Evolutionary conservation across 75 land plant genomes (phyloP).

Genomic region (Pseudotsuga menziesii): DNA sequence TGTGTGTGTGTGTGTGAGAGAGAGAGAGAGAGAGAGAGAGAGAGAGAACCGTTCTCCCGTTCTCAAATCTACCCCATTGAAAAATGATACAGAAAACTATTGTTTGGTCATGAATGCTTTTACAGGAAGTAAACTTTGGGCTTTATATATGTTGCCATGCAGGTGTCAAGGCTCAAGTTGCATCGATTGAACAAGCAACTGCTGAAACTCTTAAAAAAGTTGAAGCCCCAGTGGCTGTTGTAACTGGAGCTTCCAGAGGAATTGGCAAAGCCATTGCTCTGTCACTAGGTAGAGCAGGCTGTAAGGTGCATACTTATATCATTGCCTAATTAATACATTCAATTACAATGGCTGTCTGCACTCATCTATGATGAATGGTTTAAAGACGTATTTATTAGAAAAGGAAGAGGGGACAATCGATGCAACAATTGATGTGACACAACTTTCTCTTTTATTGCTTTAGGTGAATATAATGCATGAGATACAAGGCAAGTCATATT

Average conservation of each 20-base stretch:
- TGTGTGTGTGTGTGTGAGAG: too few relatives aligned
- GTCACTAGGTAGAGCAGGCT: constrained; percentile 84
- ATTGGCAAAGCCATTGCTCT: constrained; percentile 91
- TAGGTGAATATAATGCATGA: background rate
- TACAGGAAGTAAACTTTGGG: background rate
- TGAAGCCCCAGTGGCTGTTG: constrained; percentile 88
- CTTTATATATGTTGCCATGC: constrained; percentile 8
- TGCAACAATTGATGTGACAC: background rate
- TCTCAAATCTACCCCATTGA: background rate
- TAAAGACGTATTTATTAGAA: background rate
- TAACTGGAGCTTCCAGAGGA: constrained; percentile 97
- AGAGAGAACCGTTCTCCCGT: too few relatives aligned
- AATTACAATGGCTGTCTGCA: background rate
- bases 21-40: too few relatives aligned
- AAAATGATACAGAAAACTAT: background rate
- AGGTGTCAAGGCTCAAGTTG: constrained; percentile 69
- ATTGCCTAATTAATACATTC: background rate
- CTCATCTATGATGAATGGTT: background rate
- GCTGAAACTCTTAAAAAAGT: constrained; percentile 34
- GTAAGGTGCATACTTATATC: constrained; percentile 61
- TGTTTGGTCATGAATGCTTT: background rate
- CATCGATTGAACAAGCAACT: constrained; percentile 49
- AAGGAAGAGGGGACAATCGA: background rate
- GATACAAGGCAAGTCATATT: background rate
- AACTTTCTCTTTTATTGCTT: background rate